Percentiles rank a stretch among this genome's conserved stretches.
These are phyloP conservation scores for Penicillium canariense DNA, from an alignment of 495 filamentous ascomycete genomes.

Conservation along the genomic window DNA sequence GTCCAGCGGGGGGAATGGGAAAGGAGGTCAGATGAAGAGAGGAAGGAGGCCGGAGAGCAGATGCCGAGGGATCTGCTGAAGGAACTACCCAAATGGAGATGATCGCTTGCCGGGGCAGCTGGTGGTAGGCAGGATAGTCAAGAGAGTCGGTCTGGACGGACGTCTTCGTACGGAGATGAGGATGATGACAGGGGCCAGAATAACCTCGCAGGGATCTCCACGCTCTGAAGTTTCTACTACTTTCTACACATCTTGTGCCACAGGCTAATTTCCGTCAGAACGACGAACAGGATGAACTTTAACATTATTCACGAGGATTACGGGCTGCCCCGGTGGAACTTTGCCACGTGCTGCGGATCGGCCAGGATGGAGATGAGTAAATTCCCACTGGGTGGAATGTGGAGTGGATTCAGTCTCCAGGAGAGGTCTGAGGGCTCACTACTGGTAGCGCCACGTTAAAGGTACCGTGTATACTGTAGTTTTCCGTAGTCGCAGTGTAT, in stretches of 20 bases:
- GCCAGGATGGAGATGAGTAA: conserved; percentile 10
- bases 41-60: neutral
- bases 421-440: too few species aligned
- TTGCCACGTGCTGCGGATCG: conserved; percentile 27
- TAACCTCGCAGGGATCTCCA: neutral
- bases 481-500: neutral
- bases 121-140: too few species aligned
- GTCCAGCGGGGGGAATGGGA: conserved; percentile 17
- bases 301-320: too few species aligned
- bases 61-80: neutral
- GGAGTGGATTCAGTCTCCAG: too few species aligned
- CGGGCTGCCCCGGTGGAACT: conserved; percentile 17
- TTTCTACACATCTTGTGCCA: neutral
- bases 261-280: neutral
- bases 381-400: too few species aligned
- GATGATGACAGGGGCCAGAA: neutral
- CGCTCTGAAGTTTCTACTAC: neutral
- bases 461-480: neutral
- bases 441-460: too few species aligned
- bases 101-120: neutral
- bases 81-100: neutral
- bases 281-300: too few species aligned
- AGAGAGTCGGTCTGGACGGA: conserved; percentile 4
- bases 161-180: neutral
- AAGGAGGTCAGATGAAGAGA: neutral